Evolutionary conservation across 495 filamentous ascomycete genomes (phyloP), one percentile per base, ranked within the genome.

Genomic region (Aspergillus cavernicola): DNA sequence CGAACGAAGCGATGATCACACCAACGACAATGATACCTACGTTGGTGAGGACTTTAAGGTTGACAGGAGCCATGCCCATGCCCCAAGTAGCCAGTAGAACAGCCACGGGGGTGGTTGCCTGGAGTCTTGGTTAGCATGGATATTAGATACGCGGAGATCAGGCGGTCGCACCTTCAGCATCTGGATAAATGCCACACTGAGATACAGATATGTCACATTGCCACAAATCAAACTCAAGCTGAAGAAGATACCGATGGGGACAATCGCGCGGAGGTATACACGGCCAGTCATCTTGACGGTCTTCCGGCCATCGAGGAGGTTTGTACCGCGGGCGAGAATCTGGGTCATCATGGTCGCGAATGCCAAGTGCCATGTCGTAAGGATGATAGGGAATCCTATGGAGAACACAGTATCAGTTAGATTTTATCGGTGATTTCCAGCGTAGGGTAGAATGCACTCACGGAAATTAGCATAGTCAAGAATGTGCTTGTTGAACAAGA

Each of bases 401-500:
- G 10, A 23, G 12, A 51, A 42, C 29, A 41, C 32, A 24, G 12
- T n/a, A 33, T 29, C n/a, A 32, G 33, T 16, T n/a, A n/a, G n/a
- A n/a, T n/a, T n/a, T n/a, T n/a, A n/a, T n/a, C n/a, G n/a, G n/a
- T n/a, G n/a, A n/a, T n/a, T 29, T n/a, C 13, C 32, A 31, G 4
- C 1, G 38, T 1, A 3, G 31, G 24, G 19, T 15, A 16, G 38
- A 18, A 20, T 41, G 20, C 46, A 72, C 89, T 85, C 80, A 93
- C 89, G 76, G 78, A 97, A 98, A 45, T 86, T 75, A 58, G 83
- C 80, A 23, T 82, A 88, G 62, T 88, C 84, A 48, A 97, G 81
- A 58, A 98, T 91, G 82, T 88, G 92, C 82, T 98, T 98, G 85
- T 98, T 97, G 86, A 96, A 98, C 37, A 97, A 75, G 62, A 98